phyloP scores from a whole-genome alignment of 1,284 basidiomycete species.

The Vanrija sp. region DNA sequence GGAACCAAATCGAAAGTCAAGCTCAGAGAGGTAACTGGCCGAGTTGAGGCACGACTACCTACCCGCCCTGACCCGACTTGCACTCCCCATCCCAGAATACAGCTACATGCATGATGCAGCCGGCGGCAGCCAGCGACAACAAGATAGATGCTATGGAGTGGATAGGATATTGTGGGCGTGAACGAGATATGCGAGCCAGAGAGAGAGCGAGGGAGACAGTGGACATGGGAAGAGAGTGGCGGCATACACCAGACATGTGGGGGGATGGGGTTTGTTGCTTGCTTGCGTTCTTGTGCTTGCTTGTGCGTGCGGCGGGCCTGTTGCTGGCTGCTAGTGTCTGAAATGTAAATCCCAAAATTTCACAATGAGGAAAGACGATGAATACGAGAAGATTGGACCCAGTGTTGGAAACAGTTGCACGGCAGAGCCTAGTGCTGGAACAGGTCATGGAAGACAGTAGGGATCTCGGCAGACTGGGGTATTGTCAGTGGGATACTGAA shows the following conservation, averaged over 20 bases:
- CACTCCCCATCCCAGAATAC: slow-evolving; percentile 4
- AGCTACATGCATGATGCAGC: slow-evolving; percentile 19
- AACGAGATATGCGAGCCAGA: background rate
- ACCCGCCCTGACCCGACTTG: background rate
- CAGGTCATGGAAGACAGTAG: slow-evolving; percentile 44
- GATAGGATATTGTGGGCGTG: background rate
- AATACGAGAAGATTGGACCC: background rate
- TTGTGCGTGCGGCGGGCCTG: background rate
- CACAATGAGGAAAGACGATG: background rate
- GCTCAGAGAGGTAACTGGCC: background rate
- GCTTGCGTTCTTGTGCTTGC: background rate
- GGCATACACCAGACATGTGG: background rate
- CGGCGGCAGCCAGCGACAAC: slow-evolving; percentile 2
- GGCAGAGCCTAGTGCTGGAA: slow-evolving; percentile 34
- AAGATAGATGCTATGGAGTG: slow-evolving; percentile 17
- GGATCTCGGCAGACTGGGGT: slow-evolving; percentile 43
- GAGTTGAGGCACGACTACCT: background rate
- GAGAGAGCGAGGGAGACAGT: background rate
- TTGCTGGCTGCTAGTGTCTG: background rate
- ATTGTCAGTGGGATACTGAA: no score
- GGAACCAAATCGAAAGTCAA: background rate
- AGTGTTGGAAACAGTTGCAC: background rate
- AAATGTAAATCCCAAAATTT: slow-evolving; percentile 3
- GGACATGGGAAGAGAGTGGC: background rate
- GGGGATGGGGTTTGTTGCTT: background rate